Evolutionary conservation across 441 rosid genomes (phyloP).

Genomic region (Pelargonium cotyledonis): DNA sequence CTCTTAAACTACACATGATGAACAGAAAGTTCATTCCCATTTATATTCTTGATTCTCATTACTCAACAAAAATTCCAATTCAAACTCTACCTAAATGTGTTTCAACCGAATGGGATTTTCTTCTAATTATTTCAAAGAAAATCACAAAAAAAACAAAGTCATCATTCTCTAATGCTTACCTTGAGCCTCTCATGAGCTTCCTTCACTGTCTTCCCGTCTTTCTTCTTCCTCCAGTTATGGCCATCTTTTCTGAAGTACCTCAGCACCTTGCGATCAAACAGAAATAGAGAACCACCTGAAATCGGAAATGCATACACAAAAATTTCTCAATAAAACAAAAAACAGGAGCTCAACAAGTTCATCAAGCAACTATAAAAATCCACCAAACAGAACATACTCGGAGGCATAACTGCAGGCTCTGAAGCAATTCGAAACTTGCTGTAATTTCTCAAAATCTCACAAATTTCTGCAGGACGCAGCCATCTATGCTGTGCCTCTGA

Average conservation of each 20-base stretch:
- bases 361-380: not conserved
- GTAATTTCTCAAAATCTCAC: conserved; percentile 74
- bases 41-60: too few species aligned
- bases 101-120: not conserved
- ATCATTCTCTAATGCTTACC: conserved; percentile 33
- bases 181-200: conserved; percentile 98
- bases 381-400: conserved; percentile 40
- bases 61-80: too few species aligned
- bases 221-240: conserved; percentile 97
- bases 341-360: not conserved
- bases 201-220: conserved; percentile 87
- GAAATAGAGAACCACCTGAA: conserved; percentile 92
- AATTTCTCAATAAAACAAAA: not conserved
- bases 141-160: conserved; percentile 1
- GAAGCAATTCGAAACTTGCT: conserved; percentile 55
- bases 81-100: not conserved
- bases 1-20: too few species aligned
- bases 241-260: conserved; percentile 96
- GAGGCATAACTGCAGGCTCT: conserved; percentile 64
- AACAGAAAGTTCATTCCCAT: too few species aligned
- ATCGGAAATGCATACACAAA: conserved; percentile 8
- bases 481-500: conserved; percentile 78
- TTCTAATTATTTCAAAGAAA: not conserved
- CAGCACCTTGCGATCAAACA: conserved; percentile 84
- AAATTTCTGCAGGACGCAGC: conserved; percentile 91